phyloP scores from a whole-genome alignment of 2,329 filamentous ascomycete species.

The Zasmidium cellare region DNA sequence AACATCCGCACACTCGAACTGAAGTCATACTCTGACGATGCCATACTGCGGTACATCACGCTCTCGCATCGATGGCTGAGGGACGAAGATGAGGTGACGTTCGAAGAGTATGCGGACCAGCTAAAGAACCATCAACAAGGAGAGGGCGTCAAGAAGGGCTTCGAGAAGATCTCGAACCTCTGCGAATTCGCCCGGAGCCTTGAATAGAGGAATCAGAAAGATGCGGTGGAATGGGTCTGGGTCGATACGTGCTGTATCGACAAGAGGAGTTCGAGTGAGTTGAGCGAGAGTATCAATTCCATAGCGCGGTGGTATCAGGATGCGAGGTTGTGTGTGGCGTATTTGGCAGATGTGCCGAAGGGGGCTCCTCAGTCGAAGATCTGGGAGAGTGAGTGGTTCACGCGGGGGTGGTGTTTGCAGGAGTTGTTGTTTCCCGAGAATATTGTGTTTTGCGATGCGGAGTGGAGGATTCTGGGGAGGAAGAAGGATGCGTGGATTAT shows the following conservation, averaged over 20 bases:
- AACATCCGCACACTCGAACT: background rate
- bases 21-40: background rate
- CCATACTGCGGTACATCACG: background rate
- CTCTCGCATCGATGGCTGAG: background rate
- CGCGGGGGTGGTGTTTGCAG: conserved; percentile 7
- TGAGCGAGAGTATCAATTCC: conserved; percentile 14
- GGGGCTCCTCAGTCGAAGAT: background rate
- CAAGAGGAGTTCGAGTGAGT: conserved; percentile 17
- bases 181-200: background rate
- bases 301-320: conserved; percentile 11
- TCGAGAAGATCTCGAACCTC: background rate
- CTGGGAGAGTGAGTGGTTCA: background rate
- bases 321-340: conserved; percentile 15
- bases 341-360: conserved; percentile 13
- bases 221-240: conserved; percentile 14
- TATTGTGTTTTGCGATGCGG: background rate
- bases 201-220: background rate
- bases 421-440: conserved; percentile 6
- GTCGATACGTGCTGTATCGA: conserved; percentile 27
- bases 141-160: background rate
- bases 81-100: background rate
- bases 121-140: background rate
- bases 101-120: background rate
- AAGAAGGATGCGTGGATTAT: background rate
- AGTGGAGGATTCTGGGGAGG: background rate